Evolutionary conservation across 805 yeast species (phyloP).

Genomic region (Kregervanrija fluxuum): DNA sequence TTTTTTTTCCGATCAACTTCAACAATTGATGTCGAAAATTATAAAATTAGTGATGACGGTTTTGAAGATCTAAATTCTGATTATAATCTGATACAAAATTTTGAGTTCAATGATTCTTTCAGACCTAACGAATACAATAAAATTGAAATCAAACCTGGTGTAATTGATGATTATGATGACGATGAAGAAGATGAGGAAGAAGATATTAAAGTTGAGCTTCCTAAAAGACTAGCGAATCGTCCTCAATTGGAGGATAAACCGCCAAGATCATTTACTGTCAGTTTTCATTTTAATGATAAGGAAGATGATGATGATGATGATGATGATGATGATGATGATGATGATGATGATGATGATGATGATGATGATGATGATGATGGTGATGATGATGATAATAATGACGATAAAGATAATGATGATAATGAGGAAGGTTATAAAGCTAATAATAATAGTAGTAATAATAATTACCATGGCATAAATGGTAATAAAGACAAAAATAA

Average conservation of each 20-base stretch:
- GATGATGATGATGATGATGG: neutral
- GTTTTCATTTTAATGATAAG: slow-evolving; percentile 16
- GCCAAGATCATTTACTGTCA: slow-evolving; percentile 24
- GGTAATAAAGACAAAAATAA: neutral
- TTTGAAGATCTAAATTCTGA: slow-evolving; percentile 34
- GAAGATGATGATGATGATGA: slow-evolving; percentile 9
- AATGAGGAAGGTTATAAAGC: neutral
- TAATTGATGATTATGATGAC: slow-evolving; percentile 5
- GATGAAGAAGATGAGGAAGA: slow-evolving; percentile 2
- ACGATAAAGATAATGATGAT: neutral
- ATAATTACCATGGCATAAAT: neutral
- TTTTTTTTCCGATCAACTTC: slow-evolving; percentile 42
- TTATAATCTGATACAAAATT: slow-evolving; percentile 22
- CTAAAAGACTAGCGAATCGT: slow-evolving; percentile 18
- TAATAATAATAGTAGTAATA: neutral
- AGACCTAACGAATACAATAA: slow-evolving; percentile 15
- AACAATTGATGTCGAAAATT: slow-evolving; percentile 39
- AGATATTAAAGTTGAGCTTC: slow-evolving; percentile 12
- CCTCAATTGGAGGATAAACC: slow-evolving; percentile 26
- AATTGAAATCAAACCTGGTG: slow-evolving; percentile 21
- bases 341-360: slow-evolving; percentile 3
- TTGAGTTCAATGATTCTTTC: slow-evolving; percentile 21
- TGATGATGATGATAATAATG: neutral
- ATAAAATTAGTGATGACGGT: slow-evolving; percentile 34
- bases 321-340: slow-evolving; percentile 7